Conservation (phyloP, 768 basidiomycete genomes). For the Polyporus arcularius region DNA sequence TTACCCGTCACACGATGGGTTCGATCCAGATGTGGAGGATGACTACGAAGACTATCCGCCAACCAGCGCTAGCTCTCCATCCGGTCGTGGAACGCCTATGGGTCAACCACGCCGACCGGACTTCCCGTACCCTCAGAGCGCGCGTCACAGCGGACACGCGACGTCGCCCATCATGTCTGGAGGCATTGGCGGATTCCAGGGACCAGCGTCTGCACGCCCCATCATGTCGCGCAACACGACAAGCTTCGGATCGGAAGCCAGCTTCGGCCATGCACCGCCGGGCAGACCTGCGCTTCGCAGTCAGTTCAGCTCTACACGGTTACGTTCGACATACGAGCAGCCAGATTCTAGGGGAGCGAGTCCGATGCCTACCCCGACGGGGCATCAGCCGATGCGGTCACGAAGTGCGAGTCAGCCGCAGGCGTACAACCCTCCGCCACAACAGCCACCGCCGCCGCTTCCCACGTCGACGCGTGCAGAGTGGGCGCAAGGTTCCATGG, state of each 20-base stretch:
- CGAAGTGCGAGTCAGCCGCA: slow-evolving; percentile 81
- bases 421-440: slow-evolving; percentile 57
- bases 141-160: slow-evolving; percentile 15
- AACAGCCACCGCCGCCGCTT: slow-evolving; percentile 54
- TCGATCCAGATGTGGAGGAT: slow-evolving; percentile 73
- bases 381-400: slow-evolving; percentile 44
- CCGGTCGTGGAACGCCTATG: slow-evolving; percentile 76
- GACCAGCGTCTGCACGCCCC: slow-evolving; percentile 36
- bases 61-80: slow-evolving; percentile 43
- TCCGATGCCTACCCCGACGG: slow-evolving; percentile 22
- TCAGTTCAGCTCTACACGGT: slow-evolving; percentile 69
- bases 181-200: slow-evolving; percentile 35
- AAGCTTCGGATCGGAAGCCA: slow-evolving; percentile 48
- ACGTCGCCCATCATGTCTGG: slow-evolving; percentile 15
- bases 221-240: slow-evolving; percentile 47
- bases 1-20: slow-evolving; percentile 65
- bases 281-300: slow-evolving; percentile 47
- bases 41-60: slow-evolving; percentile 78
- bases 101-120: slow-evolving; percentile 49
- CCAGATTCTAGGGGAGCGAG: slow-evolving; percentile 24
- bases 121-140: slow-evolving; percentile 19
- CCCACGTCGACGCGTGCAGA: slow-evolving; percentile 52
- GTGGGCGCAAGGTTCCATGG: slow-evolving; percentile 41
- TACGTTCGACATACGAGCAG: slow-evolving; percentile 55
- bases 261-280: slow-evolving; percentile 10